phyloP scores from a whole-genome alignment of 2,329 filamentous ascomycete genomes.

The Drechslerella coelobrocha region DNA sequence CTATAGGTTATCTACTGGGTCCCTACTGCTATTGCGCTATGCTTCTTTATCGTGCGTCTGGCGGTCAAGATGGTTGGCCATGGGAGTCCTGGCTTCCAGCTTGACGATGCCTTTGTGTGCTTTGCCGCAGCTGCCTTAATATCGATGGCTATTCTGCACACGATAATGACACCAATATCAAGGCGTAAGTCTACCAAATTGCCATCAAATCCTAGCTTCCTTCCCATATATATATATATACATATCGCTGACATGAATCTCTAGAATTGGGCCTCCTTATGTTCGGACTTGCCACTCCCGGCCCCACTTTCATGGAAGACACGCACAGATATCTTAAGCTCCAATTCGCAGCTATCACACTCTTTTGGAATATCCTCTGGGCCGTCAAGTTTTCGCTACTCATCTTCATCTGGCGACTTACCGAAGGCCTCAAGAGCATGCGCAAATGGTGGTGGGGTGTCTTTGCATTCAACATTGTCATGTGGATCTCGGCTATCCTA shows the following conservation, averaged over 20 bases:
- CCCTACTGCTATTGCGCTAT: constrained; percentile 23
- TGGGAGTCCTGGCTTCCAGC: constrained; percentile 24
- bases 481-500: constrained; percentile 54
- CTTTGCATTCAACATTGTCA: constrained; percentile 54
- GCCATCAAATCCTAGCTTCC: too few species aligned
- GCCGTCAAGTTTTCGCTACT: constrained; percentile 56
- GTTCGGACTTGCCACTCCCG: constrained; percentile 36
- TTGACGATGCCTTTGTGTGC: constrained; percentile 36
- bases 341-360: constrained; percentile 55
- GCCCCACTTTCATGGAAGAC: constrained; percentile 24
- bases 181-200: constrained; percentile 15
- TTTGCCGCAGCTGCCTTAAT: constrained; percentile 32
- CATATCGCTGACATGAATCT: neutral
- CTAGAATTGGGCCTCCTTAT: constrained; percentile 29
- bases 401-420: constrained; percentile 55
- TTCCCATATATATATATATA: neutral
- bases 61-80: constrained; percentile 24
- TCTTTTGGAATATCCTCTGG: constrained; percentile 57
- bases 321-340: constrained; percentile 54
- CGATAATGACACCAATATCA: constrained; percentile 36
- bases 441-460: constrained; percentile 55
- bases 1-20: constrained; percentile 46
- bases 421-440: constrained; percentile 54
- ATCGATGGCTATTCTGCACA: constrained; percentile 31
- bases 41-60: constrained; percentile 35